Evolutionary conservation across 768 basidiomycete genomes (phyloP), one percentile per base, ranked within the genome.

Genomic region (Mycena sanguinolenta): DNA sequence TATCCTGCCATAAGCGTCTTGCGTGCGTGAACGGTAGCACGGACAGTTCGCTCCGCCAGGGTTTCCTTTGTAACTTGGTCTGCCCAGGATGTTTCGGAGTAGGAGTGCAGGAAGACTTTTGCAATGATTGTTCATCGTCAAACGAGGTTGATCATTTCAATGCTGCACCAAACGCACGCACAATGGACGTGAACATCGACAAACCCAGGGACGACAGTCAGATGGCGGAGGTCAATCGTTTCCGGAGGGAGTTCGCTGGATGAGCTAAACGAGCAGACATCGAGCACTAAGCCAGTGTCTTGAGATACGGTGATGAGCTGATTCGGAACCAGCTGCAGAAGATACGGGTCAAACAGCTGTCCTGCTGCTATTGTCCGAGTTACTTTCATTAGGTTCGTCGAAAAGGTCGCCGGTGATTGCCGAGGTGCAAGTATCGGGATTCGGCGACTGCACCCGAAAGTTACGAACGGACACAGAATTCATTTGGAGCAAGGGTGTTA

Each of bases 21-120:
- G 32, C 79, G 84, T 0, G 90, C 91, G 62, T 91, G 91, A 4
- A 86, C 83, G 0, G 88, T 87, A 5, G 91, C 90, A 39, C 90
- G 84, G 12, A 92, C 77, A 1, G 88, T 88, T 21, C 90, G 85
- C 74, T 92, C 90, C 4, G 83, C 83, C 8, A 90, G 75, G 32
- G 82, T 84, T 74, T 91, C 90, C 75, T 85, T 86, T 6, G 86
- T 88, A 19, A 90, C 75, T 72, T 91, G 90, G 74, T 91, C 89
- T 19, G 82, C 81, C 90, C 91, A 92, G 9, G 87, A 81, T 4
- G 85, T 85, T 77, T 91, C 90, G 5, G 82, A 74, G 75, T 90
- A 92, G 1, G 88, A 82, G 74, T 90, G 90, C 7, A 91, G 79
- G 73, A 91, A 91, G 34, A 91, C 44, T 46, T 46, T 21, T n/a